These are phyloP conservation scores for Kazachstania taianensis DNA, from an alignment of 805 yeast species.

Conservation along the genomic window DNA sequence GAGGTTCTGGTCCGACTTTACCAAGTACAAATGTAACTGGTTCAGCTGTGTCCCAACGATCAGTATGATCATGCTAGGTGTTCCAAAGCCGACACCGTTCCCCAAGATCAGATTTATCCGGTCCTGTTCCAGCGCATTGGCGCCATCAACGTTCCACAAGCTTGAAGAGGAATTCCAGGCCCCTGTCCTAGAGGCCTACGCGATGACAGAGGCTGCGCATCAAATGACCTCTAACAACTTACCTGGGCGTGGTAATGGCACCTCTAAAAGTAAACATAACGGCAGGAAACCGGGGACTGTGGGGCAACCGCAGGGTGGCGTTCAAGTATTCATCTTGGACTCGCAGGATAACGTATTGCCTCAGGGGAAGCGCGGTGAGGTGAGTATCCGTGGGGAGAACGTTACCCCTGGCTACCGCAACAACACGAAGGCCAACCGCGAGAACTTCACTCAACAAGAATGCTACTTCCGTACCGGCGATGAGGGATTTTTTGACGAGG, in stretches of 20 bases:
- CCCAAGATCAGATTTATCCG: constrained; percentile 58
- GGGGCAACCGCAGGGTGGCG: constrained; percentile 58
- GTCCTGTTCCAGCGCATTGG: constrained; percentile 63
- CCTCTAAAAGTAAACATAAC: too few species aligned
- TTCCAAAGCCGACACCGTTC: constrained; percentile 37
- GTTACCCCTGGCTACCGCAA: constrained; percentile 66
- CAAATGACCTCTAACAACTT: constrained; percentile 66
- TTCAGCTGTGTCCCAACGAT: constrained; percentile 73
- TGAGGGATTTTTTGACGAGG: constrained; percentile 52
- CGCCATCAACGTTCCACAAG: constrained; percentile 51
- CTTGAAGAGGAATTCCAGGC: constrained; percentile 50
- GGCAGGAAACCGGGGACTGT: constrained; percentile 61
- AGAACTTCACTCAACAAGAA: constrained; percentile 44
- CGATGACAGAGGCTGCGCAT: constrained; percentile 77
- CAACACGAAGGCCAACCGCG: constrained; percentile 60
- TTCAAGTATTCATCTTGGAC: constrained; percentile 48
- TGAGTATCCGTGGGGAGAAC: constrained; percentile 55
- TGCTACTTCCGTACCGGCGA: constrained; percentile 74
- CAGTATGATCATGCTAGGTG: constrained; percentile 52
- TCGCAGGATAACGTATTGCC: constrained; percentile 37
- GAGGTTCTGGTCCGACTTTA: constrained; percentile 51
- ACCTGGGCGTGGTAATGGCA: too few species aligned
- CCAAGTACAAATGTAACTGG: constrained; percentile 47
- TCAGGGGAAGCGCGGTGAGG: constrained; percentile 56
- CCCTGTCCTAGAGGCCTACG: constrained; percentile 68